Evolutionary conservation across 2,329 filamentous ascomycete species (phyloP), one percentile per base, ranked within the genome.

Genomic region (Alternaria rosae): DNA sequence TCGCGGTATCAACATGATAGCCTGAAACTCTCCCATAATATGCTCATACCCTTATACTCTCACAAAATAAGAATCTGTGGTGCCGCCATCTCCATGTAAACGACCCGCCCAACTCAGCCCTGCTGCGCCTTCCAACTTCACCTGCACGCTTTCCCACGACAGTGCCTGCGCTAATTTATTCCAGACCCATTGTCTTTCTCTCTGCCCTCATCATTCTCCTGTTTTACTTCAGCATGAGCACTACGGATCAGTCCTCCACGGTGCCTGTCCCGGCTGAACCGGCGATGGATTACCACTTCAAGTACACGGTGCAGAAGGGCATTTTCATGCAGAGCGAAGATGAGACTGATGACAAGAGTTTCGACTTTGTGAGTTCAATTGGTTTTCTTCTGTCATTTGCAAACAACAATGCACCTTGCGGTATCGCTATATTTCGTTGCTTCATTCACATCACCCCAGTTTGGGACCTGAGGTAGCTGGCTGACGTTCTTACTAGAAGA

Each of bases 261-360:
- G 26, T 53, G 2, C 57, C 61, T 5, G 56, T 59, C 3, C 56
- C 62, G 32, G 45, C 38, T 6, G 51, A 52, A 5, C 52, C 55
- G 26, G 57, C 59, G 7, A 55, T 32, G 20, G 57, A 66, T 17
- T 73, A 68, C 23, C 82, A 86, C 62, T 85, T 88, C 71, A 83
- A 85, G 54, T 91, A 89, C 72, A 85, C 84, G 0, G 85, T 87
- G 0, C 81, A 90, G 1, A 81, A 82, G 6, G 89, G 88, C 0
- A 88, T 86, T 74, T 91, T 91, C 66, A 75, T 87, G 47, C 89
- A 91, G 70, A 88, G 89, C 67, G 84, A 89, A 30, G 73, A 82
- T 0, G 73, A 79, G 5, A 91, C 89, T 0, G 80, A 87, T 61
- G 78, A 87, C 2, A 76, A 69, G 1, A 83, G 76, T 1, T 91